Percentiles rank a stretch among this genome's conserved stretches.
Evolutionary conservation across 1,139 yeast genomes (phyloP).

Genomic region (Hemisphaericaspora lyxosophila): DNA sequence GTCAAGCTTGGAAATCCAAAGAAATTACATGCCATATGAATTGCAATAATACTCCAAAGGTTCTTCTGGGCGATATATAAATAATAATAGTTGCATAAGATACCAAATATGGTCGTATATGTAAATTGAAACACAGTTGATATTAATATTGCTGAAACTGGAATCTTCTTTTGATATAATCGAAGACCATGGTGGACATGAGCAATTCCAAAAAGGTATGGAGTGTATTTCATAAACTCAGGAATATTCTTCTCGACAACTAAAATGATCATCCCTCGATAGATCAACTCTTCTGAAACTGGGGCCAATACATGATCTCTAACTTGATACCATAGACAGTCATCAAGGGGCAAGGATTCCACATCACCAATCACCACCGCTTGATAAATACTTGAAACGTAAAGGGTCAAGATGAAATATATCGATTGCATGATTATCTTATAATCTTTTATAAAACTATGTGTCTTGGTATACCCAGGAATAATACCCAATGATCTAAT

Average conservation of each 20-base stretch:
- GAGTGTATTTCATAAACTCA: constrained; percentile 47
- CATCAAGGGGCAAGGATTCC: constrained; percentile 3
- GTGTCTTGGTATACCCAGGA: constrained; percentile 26
- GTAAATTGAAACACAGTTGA: constrained; percentile 56
- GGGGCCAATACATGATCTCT: constrained; percentile 81
- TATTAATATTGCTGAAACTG: constrained; percentile 34
- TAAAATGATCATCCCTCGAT: constrained; percentile 58
- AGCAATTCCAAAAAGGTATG: constrained; percentile 83
- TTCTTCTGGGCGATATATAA: constrained; percentile 42
- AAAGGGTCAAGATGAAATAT: constrained; percentile 42
- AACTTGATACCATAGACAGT: constrained; percentile 18
- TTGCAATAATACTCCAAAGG: constrained; percentile 60
- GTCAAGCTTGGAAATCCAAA: constrained; percentile 68
- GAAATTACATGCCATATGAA: constrained; percentile 75
- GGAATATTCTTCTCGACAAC: constrained; percentile 15
- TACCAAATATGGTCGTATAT: constrained; percentile 82
- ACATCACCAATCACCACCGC: constrained; percentile 19
- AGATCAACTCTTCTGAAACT: constrained; percentile 80
- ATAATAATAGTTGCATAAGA: constrained; percentile 64
- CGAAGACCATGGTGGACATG: constrained; percentile 85
- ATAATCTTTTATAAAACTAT: constrained; percentile 22
- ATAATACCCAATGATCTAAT: constrained; percentile 24
- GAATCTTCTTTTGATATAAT: constrained; percentile 29
- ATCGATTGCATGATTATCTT: constrained; percentile 25
- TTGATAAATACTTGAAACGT: constrained; percentile 60